Conservation (phyloP, 768 basidiomycete species). For the Rhizopogon vulgaris region DNA sequence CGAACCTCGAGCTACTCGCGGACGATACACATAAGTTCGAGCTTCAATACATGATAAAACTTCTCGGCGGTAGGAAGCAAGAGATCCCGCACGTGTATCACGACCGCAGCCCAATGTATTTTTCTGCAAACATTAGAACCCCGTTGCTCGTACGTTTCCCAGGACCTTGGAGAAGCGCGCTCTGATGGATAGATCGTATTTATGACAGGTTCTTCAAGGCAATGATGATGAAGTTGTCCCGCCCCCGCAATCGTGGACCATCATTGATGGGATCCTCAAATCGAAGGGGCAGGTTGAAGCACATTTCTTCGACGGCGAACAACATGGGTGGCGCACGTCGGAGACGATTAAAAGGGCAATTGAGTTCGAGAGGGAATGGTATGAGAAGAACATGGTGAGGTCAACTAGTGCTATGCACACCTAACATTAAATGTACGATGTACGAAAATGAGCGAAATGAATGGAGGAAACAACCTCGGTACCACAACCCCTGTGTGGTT, state of each 20-base stretch:
- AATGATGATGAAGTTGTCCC: slow-evolving; percentile 59
- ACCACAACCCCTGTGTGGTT: too few species aligned
- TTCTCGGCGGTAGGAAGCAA: slow-evolving; percentile 53
- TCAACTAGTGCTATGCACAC: slow-evolving; percentile 5
- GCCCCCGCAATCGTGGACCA: slow-evolving; percentile 47
- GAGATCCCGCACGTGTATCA: slow-evolving; percentile 53
- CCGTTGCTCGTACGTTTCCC: slow-evolving; percentile 53
- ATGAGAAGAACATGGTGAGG: slow-evolving; percentile 15
- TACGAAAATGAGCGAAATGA: too few species aligned
- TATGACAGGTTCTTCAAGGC: slow-evolving; percentile 61
- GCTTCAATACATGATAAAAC: slow-evolving; percentile 48
- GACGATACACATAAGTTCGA: slow-evolving; percentile 73
- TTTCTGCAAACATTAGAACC: slow-evolving; percentile 53
- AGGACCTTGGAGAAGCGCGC: slow-evolving; percentile 26
- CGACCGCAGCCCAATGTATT: slow-evolving; percentile 56
- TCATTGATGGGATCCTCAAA: neutral
- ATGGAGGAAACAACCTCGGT: too few species aligned
- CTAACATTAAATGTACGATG: too few species aligned
- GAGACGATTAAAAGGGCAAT: slow-evolving; percentile 30
- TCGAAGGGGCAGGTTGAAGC: slow-evolving; percentile 23
- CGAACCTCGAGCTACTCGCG: slow-evolving; percentile 51
- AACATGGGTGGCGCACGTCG: slow-evolving; percentile 33
- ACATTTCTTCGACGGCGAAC: slow-evolving; percentile 36
- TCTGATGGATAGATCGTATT: slow-evolving; percentile 5
- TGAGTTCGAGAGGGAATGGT: slow-evolving; percentile 30